Evolutionary conservation across 768 basidiomycete species (phyloP).

Genomic region (Podaxis mareebaensis): DNA sequence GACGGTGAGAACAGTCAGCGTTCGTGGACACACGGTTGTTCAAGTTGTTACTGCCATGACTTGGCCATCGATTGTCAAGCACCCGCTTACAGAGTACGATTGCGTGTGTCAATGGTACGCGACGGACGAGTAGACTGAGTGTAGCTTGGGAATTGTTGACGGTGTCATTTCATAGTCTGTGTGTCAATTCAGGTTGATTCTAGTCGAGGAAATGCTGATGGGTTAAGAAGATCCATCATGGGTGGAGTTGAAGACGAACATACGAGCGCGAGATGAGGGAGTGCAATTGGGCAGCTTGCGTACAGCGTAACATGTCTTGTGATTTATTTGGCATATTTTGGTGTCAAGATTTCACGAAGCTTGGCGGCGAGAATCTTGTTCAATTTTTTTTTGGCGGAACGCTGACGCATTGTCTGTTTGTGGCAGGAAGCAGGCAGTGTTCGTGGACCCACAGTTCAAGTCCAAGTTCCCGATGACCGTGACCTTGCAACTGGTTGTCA

Average conservation of each 20-base stretch:
- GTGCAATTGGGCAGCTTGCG: conserved; percentile 76
- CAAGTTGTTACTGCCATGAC: conserved; percentile 78
- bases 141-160: conserved; percentile 75
- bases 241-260: conserved; percentile 61
- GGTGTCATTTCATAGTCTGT: conserved; percentile 83
- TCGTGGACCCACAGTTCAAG: conserved; percentile 40
- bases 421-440: conserved; percentile 17
- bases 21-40: conserved; percentile 44
- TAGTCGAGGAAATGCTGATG: background rate
- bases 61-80: conserved; percentile 86
- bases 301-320: conserved; percentile 64
- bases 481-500: conserved; percentile 86
- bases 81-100: conserved; percentile 73
- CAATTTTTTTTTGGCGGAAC: background rate
- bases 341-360: conserved; percentile 18
- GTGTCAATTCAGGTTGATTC: conserved; percentile 25
- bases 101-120: conserved; percentile 48
- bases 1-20: conserved; percentile 14
- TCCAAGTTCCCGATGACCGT: conserved; percentile 75
- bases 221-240: conserved; percentile 49
- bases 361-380: background rate
- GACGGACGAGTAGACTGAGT: conserved; percentile 53
- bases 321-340: conserved; percentile 53
- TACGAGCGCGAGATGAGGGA: conserved; percentile 87
- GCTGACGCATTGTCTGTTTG: background rate